Percentiles rank a stretch among this genome's conserved stretches.
Evolutionary conservation across 306 rosid genomes (phyloP).

Genomic region (Pyrus bretschneideri): DNA sequence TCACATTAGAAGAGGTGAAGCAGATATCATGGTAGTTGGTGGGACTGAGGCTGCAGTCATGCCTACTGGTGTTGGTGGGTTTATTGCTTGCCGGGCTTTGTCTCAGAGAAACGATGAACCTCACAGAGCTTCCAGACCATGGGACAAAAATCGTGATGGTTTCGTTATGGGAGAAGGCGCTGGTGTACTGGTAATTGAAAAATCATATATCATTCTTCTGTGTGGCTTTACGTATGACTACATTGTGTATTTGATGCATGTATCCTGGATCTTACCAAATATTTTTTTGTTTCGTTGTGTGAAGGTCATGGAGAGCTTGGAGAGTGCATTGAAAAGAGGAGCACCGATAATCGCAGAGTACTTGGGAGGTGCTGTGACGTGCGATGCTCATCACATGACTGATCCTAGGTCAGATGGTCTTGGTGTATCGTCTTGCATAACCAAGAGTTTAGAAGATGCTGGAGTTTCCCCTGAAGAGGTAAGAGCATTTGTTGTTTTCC

Average conservation of each 20-base stretch:
- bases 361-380: constrained; percentile 60
- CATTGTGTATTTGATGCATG: not conserved
- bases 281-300: not conserved
- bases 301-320: constrained; percentile 71
- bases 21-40: constrained; percentile 70
- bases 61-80: constrained; percentile 54
- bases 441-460: constrained; percentile 48
- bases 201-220: not conserved
- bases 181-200: constrained; percentile 52
- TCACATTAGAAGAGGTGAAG: constrained; percentile 69
- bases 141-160: constrained; percentile 76
- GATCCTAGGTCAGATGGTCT: constrained; percentile 68
- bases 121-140: constrained; percentile 61
- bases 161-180: constrained; percentile 73
- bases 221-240: not conserved
- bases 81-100: constrained; percentile 70
- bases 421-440: constrained; percentile 65
- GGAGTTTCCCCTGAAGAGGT: constrained; percentile 79
- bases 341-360: constrained; percentile 57
- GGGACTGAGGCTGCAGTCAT: constrained; percentile 56
- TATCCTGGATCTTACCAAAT: not conserved
- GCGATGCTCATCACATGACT: constrained; percentile 81
- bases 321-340: constrained; percentile 58
- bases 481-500: not conserved
- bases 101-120: constrained; percentile 63